phyloP scores from a whole-genome alignment of 2,329 filamentous ascomycete species.

The Amylocarpus encephaloides region DNA sequence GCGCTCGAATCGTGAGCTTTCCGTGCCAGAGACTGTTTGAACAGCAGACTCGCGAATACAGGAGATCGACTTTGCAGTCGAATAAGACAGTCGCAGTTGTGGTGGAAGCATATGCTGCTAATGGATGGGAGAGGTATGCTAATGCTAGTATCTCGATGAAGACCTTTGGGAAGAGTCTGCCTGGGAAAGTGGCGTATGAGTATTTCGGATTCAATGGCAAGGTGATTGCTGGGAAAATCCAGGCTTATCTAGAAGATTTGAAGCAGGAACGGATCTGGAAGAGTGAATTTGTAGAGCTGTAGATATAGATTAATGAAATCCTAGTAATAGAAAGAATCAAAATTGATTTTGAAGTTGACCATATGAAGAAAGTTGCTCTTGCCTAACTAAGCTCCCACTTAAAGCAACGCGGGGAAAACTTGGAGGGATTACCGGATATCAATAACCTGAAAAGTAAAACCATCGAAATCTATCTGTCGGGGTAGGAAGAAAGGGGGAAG shows the following conservation, averaged over 20 bases:
- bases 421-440: too few species aligned
- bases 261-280: not conserved
- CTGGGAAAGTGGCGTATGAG: slow-evolving; percentile 47
- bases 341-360: too few species aligned
- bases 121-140: slow-evolving; percentile 55
- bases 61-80: slow-evolving; percentile 39
- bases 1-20: slow-evolving; percentile 38
- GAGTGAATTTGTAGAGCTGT: slow-evolving; percentile 25
- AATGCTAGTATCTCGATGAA: slow-evolving; percentile 49
- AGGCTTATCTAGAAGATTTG: slow-evolving; percentile 14
- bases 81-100: slow-evolving; percentile 44
- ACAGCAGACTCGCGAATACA: slow-evolving; percentile 38
- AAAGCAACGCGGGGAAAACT: too few species aligned
- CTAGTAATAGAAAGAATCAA: too few species aligned
- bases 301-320: too few species aligned
- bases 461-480: too few species aligned
- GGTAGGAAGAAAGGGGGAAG: too few species aligned
- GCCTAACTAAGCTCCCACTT: too few species aligned
- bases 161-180: slow-evolving; percentile 49
- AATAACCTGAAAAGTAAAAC: too few species aligned
- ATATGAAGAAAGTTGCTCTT: too few species aligned
- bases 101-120: slow-evolving; percentile 52
- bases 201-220: slow-evolving; percentile 48
- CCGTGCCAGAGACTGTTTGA: slow-evolving; percentile 41
- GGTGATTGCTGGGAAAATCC: slow-evolving; percentile 33